A percentile compares a stretch with the other conserved stretches of the same genome.
Evolutionary conservation across 2,329 filamentous ascomycete genomes (phyloP).

Genomic region (Verticillium alfalfae): DNA sequence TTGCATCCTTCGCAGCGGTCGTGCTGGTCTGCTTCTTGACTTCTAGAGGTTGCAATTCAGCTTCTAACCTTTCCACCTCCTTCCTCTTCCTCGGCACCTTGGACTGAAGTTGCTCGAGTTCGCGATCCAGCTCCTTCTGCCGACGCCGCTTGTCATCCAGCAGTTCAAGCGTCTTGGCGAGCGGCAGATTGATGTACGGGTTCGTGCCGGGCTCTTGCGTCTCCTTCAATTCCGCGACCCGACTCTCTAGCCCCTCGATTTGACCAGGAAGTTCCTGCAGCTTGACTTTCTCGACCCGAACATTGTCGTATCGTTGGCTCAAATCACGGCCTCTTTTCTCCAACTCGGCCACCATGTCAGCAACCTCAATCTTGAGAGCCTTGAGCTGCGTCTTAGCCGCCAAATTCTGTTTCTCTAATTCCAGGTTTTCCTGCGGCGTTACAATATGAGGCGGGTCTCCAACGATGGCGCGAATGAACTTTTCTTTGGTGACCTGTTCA

Average conservation of each 20-base stretch:
- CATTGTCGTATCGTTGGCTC: constrained; percentile 44
- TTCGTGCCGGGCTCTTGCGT: constrained; percentile 30
- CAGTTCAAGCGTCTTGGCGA: constrained; percentile 50
- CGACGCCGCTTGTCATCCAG: constrained; percentile 45
- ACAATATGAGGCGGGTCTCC: constrained; percentile 85
- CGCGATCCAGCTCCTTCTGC: constrained; percentile 52
- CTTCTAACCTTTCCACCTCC: constrained; percentile 60
- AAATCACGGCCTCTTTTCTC: constrained; percentile 59
- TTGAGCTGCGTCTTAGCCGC: constrained; percentile 72
- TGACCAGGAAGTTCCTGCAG: constrained; percentile 46
- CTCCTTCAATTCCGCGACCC: constrained; percentile 38
- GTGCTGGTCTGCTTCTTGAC: constrained; percentile 59
- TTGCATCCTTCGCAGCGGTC: constrained; percentile 65
- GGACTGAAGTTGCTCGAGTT: constrained; percentile 57
- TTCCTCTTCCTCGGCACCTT: constrained; percentile 60
- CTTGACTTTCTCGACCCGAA: constrained; percentile 41
- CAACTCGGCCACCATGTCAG: constrained; percentile 65
- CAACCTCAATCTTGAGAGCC: constrained; percentile 73
- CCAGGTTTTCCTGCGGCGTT: constrained; percentile 73
- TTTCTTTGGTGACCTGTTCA: constrained; percentile 97
- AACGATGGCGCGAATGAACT: constrained; percentile 89
- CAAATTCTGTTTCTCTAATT: constrained; percentile 64
- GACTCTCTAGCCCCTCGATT: constrained; percentile 41
- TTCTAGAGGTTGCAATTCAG: constrained; percentile 65
- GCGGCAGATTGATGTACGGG: constrained; percentile 46